Evolutionary conservation across 805 yeast genomes (phyloP), one percentile per base, ranked within the genome.

Genomic region (Ogataea wickerhamii): DNA sequence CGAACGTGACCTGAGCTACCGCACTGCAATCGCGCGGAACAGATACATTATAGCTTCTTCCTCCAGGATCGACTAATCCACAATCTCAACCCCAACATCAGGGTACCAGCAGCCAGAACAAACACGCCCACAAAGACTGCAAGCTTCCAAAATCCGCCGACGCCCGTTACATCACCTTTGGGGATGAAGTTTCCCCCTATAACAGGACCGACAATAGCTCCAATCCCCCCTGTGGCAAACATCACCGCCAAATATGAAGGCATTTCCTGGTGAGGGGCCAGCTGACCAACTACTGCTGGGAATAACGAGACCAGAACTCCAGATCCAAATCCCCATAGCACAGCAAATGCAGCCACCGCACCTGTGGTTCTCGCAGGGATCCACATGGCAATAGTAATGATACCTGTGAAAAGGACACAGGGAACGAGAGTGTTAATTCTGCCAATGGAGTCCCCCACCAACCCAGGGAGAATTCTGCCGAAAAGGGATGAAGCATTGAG

Each of bases 401-500:
- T 42, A 7, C 58, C 56, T 0, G 63, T 61, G 24, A 64, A 61
- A 1, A 67, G 8, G 4, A 53, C 21, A 33, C 67, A 64, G 2
- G 60, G 62, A 5, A 62, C 37, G 7, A 61, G 36, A 6, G 60
- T 59, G 13, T 73, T 65, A 0, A 79, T 67, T 16, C 74, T 58
- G 0, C 78, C 63, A 3, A 47, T 11, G 18, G 31, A 37, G 48
- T 79, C 84, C 1, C 74, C 64, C 10, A 73, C 16, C 18, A 61
- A 49, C 1, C 85, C 84, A 4, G 73, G 68, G 0, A 63, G 5
- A 1, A 83, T 78, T 48, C 84, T 61, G 2, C 78, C 78, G 21
- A 73, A 28, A 13, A 67, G 55, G 2, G 71, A 69, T 3, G 81
- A 80, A 2, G 73, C 68, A 34, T 45, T 49, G 17, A 51, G 36